phyloP scores from a whole-genome alignment of 257 asterid genomes.

The Petrea volubilis region DNA sequence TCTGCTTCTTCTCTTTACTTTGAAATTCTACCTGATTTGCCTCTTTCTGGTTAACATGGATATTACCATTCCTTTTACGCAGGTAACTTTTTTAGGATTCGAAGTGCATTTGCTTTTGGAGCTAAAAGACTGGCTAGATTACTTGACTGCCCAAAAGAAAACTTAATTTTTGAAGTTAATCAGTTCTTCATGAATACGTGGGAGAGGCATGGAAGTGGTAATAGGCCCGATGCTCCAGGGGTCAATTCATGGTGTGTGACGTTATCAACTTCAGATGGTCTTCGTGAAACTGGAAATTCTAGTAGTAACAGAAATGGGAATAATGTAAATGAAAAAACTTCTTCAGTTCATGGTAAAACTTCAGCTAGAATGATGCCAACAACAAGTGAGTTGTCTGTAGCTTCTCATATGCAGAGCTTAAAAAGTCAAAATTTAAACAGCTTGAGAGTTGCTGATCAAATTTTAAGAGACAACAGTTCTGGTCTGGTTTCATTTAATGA shows the following conservation, averaged over 20 bases:
- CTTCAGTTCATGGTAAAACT: slow-evolving; percentile 32
- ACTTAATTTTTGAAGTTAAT: slow-evolving; percentile 67
- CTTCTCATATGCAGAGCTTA: slow-evolving; percentile 48
- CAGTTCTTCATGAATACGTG: slow-evolving; percentile 95
- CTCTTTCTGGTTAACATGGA: not conserved
- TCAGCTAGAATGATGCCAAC: slow-evolving; percentile 41
- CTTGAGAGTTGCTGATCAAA: slow-evolving; percentile 43
- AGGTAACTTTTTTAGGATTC: slow-evolving; percentile 92
- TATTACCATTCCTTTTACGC: slow-evolving; percentile 27
- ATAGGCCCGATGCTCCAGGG: slow-evolving; percentile 85
- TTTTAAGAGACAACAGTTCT: slow-evolving; percentile 39
- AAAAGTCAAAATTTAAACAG: slow-evolving; percentile 49
- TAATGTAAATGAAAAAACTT: slow-evolving; percentile 42
- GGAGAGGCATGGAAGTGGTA: slow-evolving; percentile 95
- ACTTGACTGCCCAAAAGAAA: slow-evolving; percentile 79
- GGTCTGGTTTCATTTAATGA: slow-evolving; percentile 46
- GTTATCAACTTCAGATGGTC: slow-evolving; percentile 46
- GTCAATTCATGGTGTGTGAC: slow-evolving; percentile 41
- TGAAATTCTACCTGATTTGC: not conserved
- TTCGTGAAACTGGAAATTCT: slow-evolving; percentile 41
- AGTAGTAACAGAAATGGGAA: slow-evolving; percentile 33
- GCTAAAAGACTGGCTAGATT: slow-evolving; percentile 86
- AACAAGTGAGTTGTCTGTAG: slow-evolving; percentile 37
- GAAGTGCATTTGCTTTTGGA: slow-evolving; percentile 98
- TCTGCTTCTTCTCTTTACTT: not conserved